phyloP scores from a whole-genome alignment of 1,284 basidiomycete genomes.

The Cutaneotrichosporon curvatum region DNA sequence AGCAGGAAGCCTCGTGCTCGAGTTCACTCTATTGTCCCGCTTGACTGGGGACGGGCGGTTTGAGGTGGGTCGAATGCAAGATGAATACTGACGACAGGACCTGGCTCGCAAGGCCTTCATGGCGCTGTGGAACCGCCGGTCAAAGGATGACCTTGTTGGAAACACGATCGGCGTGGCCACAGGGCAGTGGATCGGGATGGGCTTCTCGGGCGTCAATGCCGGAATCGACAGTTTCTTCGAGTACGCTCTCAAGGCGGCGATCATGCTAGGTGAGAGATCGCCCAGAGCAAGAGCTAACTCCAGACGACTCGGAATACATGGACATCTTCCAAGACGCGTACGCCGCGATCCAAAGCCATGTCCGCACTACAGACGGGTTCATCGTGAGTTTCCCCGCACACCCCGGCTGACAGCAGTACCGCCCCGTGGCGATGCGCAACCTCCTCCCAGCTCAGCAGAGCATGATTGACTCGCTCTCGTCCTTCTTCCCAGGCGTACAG shows the following conservation, averaged over 20 bases:
- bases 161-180: constrained; percentile 72
- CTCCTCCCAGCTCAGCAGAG: constrained; percentile 25
- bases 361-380: constrained; percentile 72
- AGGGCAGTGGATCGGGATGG: constrained; percentile 53
- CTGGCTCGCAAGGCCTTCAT: constrained; percentile 63
- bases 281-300: background rate
- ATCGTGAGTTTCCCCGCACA: constrained; percentile 57
- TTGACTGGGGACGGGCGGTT: constrained; percentile 79
- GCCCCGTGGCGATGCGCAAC: constrained; percentile 28
- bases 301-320: constrained; percentile 77
- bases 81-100: constrained; percentile 20
- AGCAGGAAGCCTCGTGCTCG: constrained; percentile 81
- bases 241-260: constrained; percentile 62
- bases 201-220: constrained; percentile 74
- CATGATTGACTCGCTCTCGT: constrained; percentile 46
- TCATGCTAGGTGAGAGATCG: constrained; percentile 63
- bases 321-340: constrained; percentile 86
- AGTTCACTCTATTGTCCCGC: constrained; percentile 83
- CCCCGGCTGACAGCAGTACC: constrained; percentile 23
- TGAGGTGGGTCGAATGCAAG: constrained; percentile 55
- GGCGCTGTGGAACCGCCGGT: constrained; percentile 81
- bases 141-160: constrained; percentile 71
- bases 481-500: constrained; percentile 54
- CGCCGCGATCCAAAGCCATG: constrained; percentile 76
- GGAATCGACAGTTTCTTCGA: constrained; percentile 92